Evolutionary conservation across 1,284 basidiomycete species (phyloP).

Genomic region (Athelia psychrophila): DNA sequence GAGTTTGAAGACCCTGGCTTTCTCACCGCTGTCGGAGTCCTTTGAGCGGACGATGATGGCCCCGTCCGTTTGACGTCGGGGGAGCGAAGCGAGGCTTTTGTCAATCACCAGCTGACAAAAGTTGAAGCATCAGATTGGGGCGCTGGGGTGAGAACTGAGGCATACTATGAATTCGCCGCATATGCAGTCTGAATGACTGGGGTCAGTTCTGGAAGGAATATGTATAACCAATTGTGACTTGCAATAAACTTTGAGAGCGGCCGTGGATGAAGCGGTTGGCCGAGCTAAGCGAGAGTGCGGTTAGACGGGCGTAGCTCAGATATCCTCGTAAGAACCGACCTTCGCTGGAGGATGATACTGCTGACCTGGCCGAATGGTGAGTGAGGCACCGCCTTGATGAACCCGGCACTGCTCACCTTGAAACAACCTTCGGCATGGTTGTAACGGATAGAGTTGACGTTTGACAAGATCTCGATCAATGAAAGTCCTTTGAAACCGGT

Average conservation of each 20-base stretch:
- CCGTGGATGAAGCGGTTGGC: constrained; percentile 74
- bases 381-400: constrained; percentile 29
- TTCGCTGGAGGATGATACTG: constrained; percentile 77
- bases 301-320: constrained; percentile 12
- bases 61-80: constrained; percentile 70
- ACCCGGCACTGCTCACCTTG: constrained; percentile 75
- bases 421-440: constrained; percentile 78
- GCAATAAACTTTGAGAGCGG: constrained; percentile 80
- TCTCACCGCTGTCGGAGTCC: constrained; percentile 44
- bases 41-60: constrained; percentile 70
- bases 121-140: constrained; percentile 4
- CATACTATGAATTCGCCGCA: constrained; percentile 83
- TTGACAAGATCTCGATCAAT: too few species aligned
- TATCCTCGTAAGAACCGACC: constrained; percentile 40
- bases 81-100: constrained; percentile 64
- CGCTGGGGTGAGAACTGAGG: constrained; percentile 12
- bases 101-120: constrained; percentile 75
- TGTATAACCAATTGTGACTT: constrained; percentile 23
- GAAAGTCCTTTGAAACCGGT: too few species aligned
- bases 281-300: constrained; percentile 44
- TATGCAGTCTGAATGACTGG: constrained; percentile 60
- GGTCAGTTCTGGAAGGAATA: constrained; percentile 7
- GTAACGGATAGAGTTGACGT: too few species aligned
- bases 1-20: constrained; percentile 74
- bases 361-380: constrained; percentile 34